Base-by-base conservation (phyloP, 352 stramenopile genomes). In the Phytopythium litorale region DNA sequence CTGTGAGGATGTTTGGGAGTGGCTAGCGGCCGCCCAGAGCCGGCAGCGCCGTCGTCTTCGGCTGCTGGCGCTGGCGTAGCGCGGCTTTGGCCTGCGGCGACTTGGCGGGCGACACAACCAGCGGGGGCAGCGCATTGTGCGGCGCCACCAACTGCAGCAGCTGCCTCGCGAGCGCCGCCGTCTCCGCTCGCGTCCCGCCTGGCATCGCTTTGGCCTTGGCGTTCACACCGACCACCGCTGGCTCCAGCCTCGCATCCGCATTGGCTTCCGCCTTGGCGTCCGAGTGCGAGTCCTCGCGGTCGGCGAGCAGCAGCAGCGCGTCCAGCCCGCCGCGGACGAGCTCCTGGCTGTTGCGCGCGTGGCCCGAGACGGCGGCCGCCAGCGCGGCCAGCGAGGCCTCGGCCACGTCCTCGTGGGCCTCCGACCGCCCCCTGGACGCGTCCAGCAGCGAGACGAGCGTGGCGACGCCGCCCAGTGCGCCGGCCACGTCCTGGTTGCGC, bases 401-500 rank as follows among this genome's bases (percentile, higher is more conserved):
- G 21, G 84, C 75, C n/a, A 91, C 70, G 38, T 91, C 79, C 32
- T 46, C 52, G 13, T 37, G 32, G 16, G 9, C 19, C 6, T n/a
- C 52, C 3, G 3, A 5, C 5, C 9, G 15, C 21, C 51, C 13
- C 0, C 19, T 30, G 28, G 65, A 1, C 68, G 69, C 51, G 42
- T 88, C 78, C 53, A 74, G 85, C 3, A 89, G 51, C 25, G 38
- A 25, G 19, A 87, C 69, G 23, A 91, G 75, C 52, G 70, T 66
- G 30, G 75, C 63, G 6, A 91, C 71, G 15, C 74, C 82, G n/a
- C 59, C 67, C 15, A 89, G 60, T 0, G 82, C 79, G 1, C 75
- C 78, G 11, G 88, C 75, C 13, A 84, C 60, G 56, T 89, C 76
- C 48, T 91, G 82, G 58, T 84, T 91, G 45, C 78, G 71, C 11